A percentile compares a stretch with the other conserved stretches of the same genome.
phyloP scores from a whole-genome alignment of 225 moss, liverwort and hornwort genomes.

The Thuidium tamariscinum region DNA sequence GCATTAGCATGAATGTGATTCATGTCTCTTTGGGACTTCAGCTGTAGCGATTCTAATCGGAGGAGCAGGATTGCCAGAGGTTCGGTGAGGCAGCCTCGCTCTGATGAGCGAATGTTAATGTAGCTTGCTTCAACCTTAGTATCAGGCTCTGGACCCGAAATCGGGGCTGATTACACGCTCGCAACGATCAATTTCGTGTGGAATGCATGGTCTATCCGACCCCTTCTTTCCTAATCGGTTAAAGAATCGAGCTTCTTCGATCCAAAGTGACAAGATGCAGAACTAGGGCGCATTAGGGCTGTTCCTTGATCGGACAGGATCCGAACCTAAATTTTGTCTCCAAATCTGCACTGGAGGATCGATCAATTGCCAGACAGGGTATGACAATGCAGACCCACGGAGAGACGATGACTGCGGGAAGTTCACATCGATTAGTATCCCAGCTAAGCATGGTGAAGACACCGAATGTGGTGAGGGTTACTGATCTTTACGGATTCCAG shows the following conservation, averaged over 20 bases:
- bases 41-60: background rate
- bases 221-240: background rate
- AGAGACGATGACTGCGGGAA: constrained; percentile 3
- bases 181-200: background rate
- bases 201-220: background rate
- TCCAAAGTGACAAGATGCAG: background rate
- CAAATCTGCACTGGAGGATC: background rate
- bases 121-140: background rate
- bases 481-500: constrained; percentile 70
- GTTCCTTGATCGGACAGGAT: background rate
- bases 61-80: background rate
- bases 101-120: background rate
- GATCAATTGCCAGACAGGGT: background rate
- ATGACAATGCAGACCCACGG: background rate
- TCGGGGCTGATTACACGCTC: background rate
- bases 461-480: constrained; percentile 45
- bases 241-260: background rate
- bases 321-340: background rate
- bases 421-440: background rate
- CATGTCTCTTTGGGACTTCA: background rate
- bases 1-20: background rate
- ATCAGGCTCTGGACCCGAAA: background rate
- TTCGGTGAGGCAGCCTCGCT: background rate
- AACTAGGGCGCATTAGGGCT: background rate
- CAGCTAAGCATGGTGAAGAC: constrained; percentile 13